phyloP scores from a whole-genome alignment of 2,329 filamentous ascomycete species.

The Geosmithia putterillii region DNA sequence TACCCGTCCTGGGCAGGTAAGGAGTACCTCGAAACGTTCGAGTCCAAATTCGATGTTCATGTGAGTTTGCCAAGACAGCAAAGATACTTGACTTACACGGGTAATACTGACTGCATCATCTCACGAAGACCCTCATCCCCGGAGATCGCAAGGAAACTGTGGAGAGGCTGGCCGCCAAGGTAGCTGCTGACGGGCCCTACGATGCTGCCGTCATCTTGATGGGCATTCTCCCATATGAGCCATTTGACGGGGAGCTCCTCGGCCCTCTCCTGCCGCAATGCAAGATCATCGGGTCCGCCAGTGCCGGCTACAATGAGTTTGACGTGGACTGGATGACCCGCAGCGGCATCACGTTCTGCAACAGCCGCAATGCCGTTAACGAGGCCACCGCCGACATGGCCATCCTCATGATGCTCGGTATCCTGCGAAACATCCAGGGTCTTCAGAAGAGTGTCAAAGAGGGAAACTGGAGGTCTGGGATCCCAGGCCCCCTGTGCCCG shows the following conservation, averaged over 20 bases:
- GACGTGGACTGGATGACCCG: conserved; percentile 26
- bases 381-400: conserved; percentile 38
- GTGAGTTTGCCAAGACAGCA: too few relatives aligned
- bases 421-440: conserved; percentile 27
- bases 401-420: conserved; percentile 14
- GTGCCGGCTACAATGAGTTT: conserved; percentile 34
- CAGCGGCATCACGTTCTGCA: conserved; percentile 39
- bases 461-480: conserved; percentile 21
- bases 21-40: too few relatives aligned
- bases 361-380: conserved; percentile 35
- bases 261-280: conserved; percentile 22
- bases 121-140: too few relatives aligned
- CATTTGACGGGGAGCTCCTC: conserved; percentile 31
- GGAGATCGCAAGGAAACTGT: too few relatives aligned
- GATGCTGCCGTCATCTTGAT: conserved; percentile 35
- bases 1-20: too few relatives aligned
- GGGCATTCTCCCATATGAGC: conserved; percentile 33
- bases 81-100: too few relatives aligned
- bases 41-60: too few relatives aligned
- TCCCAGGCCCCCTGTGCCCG: conserved; percentile 10
- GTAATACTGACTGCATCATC: too few relatives aligned
- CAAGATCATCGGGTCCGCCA: conserved; percentile 30
- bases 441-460: conserved; percentile 20
- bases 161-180: too few relatives aligned
- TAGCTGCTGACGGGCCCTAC: conserved; percentile 17